Evolutionary conservation across 2,329 filamentous ascomycete species (phyloP), one percentile per base, ranked within the genome.

Genomic region (Fusarium acutatum): DNA sequence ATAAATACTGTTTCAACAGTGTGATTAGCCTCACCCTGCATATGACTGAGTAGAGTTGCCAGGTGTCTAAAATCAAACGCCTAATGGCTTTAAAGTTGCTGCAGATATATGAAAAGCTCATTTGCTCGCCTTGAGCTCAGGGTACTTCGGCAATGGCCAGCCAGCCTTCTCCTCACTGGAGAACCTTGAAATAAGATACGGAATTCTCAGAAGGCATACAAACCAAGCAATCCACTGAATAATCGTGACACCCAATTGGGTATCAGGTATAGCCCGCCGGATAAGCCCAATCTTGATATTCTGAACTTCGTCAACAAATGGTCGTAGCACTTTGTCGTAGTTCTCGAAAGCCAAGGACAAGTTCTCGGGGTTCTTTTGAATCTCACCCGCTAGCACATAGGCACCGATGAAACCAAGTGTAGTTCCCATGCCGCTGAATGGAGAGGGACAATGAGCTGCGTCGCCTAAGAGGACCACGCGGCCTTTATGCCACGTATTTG

Each of bases 401-500:
- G 71, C 70, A 8, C 71, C 71, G 0, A 73, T 63, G 20, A 73
- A 71, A 32, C 70, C 53, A 0, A 68, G 32, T 5, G 57, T 71
- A 3, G 71, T 73, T 1, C 71, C 71, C 71, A 74, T 73, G 2
- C 71, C 71, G 10, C 67, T 74, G 20, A 74, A 74, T 0, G 71
- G 66, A 3, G 70, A 73, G 6, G 71, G 71, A 0, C 71, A 73
- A 12, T 73, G 40, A 17, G 61, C 71, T 30, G 71, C 70, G 4
- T 73, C 71, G 18, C 71, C 71, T 0, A 73, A 34, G 0, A 73
- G 44, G 1, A 74, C 71, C 0, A 71, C 71, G 0, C 66, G 61
- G 18, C 62, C 62, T 12, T 67, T 73, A 24, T 56, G 20, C 71
- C 71, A 73, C 4, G 37, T 52, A 6, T 59, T 35, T 0, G 68